phyloP scores from a whole-genome alignment of 1,139 yeast species.

The Protomyces macrosporus region DNA sequence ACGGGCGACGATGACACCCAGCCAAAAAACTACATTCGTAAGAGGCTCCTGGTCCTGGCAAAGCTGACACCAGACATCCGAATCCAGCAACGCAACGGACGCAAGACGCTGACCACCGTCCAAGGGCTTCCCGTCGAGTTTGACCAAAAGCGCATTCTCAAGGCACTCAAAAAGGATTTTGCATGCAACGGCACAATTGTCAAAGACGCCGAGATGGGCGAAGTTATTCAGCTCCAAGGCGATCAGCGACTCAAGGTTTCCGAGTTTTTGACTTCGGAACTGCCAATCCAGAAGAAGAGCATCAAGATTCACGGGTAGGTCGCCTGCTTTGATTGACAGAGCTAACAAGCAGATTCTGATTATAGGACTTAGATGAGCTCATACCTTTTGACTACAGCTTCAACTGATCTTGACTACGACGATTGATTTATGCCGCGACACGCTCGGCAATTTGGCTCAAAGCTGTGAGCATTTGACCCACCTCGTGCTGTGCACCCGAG shows the following conservation, averaged over 20 bases:
- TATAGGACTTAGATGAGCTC: no score
- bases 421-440: not conserved
- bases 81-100: conserved; percentile 99
- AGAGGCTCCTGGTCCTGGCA: not conserved
- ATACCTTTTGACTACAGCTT: no score
- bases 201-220: conserved; percentile 93
- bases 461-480: not conserved
- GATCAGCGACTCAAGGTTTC: conserved; percentile 96
- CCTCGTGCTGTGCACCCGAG: not conserved
- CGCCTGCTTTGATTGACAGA: not conserved
- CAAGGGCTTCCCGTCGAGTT: conserved; percentile 96
- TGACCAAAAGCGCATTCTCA: conserved; percentile 87
- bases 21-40: conserved; percentile 91
- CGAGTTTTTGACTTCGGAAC: conserved; percentile 83
- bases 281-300: conserved; percentile 89
- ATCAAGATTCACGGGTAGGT: conserved; percentile 89
- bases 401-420: no score
- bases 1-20: conserved; percentile 99
- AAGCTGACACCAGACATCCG: conserved; percentile 48
- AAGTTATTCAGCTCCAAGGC: conserved; percentile 96
- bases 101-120: conserved; percentile 96
- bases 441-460: not conserved
- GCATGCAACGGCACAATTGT: conserved; percentile 99
- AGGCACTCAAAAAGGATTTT: conserved; percentile 91
- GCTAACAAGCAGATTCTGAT: not conserved